These are phyloP conservation scores for Kodamaea fukazawae DNA, from an alignment of 805 yeast species.

Conservation along the genomic window DNA sequence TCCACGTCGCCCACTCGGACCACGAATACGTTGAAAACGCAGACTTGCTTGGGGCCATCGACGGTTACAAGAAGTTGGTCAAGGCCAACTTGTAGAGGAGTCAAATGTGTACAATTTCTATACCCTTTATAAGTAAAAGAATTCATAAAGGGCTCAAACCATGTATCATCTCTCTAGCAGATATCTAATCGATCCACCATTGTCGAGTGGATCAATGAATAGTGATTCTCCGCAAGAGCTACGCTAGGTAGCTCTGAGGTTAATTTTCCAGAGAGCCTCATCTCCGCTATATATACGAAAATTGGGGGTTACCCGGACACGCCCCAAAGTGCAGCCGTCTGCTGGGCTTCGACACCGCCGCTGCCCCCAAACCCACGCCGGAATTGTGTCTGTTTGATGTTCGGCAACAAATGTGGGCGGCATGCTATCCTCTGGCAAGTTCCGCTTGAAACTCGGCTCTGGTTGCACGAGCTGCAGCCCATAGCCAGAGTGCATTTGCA, in stretches of 20 bases:
- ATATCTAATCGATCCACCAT: conserved; percentile 16
- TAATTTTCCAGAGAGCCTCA: background rate
- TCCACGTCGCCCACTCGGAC: conserved; percentile 58
- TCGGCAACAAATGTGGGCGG: too few relatives aligned
- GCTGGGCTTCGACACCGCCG: too few relatives aligned
- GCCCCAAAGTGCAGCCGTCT: too few relatives aligned
- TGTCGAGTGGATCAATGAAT: conserved; percentile 1
- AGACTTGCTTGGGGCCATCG: conserved; percentile 50
- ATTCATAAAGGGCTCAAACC: conserved; percentile 45
- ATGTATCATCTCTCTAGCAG: conserved; percentile 40
- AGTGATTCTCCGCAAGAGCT: background rate
- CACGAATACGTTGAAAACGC: conserved; percentile 49
- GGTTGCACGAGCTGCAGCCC: too few relatives aligned
- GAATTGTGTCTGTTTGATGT: too few relatives aligned
- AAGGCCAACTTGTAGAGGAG: conserved; percentile 14
- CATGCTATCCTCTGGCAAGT: too few relatives aligned
- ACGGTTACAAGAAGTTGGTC: conserved; percentile 49
- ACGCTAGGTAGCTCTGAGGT: conserved; percentile 4
- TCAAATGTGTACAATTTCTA: conserved; percentile 43
- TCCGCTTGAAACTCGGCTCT: too few relatives aligned
- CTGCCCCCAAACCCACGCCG: too few relatives aligned
- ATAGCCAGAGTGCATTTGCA: too few relatives aligned
- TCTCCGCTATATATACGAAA: background rate
- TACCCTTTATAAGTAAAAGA: conserved; percentile 37
- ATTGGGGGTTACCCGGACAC: conserved; percentile 11